Base-by-base conservation (phyloP, 371 early-diverging fungal species). In the Lichtheimia ramosa region DNA sequence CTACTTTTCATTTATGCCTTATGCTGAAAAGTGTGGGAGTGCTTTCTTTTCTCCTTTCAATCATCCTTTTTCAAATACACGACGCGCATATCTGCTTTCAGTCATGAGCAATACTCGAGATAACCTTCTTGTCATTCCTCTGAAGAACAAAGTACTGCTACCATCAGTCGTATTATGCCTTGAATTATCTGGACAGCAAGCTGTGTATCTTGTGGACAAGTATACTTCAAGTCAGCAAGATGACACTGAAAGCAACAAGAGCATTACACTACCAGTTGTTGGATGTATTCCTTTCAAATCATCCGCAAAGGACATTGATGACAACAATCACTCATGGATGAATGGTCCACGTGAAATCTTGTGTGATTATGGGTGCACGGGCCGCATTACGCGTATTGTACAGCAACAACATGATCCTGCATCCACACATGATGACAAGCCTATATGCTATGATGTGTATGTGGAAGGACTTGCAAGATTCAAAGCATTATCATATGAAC, bases 121-220 rank as follows among this genome's bases (percentile, higher is more conserved):
- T 34, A 34, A 34, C 34, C 34, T 34, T 10, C 34, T 34, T 10
- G 70, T 75, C 23, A 52, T 78, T 39, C 81, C 77, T 12, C 58
- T 79, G 13, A 71, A 68, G 14, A 73, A 80, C 46, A 74, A 70
- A 48, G 81, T 83, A 0, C 46, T 83, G 23, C 55, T 83, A 24
- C 83, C 83, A 52, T 74, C 75, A n/a, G 69, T 74, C 14, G 68
- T 78, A 2, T 39, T 77, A 14, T 69, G 70, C 27, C 53, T 82
- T 14, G 64, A 62, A 46, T 51, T 82, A 55, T 61, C 59, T 34
- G 73, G 78, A 5, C 71, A 64, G 59, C 74, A 81, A 53, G 76
- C 78, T 10, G 59, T 56, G 21, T 59, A 61, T 1, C 56, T 81
- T 12, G 66, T 65, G 18, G 54, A 34, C 34, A 8, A 34, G 34